Base-by-base conservation (phyloP, 306 rosid species). In the Cicer yamashitae region DNA sequence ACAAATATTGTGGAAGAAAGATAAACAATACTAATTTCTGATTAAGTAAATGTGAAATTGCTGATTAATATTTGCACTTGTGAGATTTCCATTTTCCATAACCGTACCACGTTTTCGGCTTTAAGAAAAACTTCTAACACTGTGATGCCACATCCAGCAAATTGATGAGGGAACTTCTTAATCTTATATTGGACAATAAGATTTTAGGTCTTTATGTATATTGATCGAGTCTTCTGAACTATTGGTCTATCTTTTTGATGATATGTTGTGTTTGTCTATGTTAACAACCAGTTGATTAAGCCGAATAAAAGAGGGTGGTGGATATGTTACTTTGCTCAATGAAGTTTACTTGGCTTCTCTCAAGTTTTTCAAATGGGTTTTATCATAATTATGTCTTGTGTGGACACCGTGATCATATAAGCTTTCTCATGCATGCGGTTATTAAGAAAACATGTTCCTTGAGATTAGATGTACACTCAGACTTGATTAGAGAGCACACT, bases 401-500 rank as follows among this genome's bases (percentile, higher is more conserved):
- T 15, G 47, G 18, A 57, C 18, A 48, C 60, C 45, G 48, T 72
- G 67, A 66, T 47, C 76, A 8, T 39, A 40, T 18, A 60, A 30
- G 46, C 56, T 50, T 48, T 66, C 71, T 75, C 52, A 10, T 51
- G 56, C 41, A 38, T 62, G 40, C 12, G 57, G 70, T 47, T 48
- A n/a, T 34, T 45, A 47, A n/a, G 37, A 18, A 34, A 10, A 1
- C 45, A 45, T 38, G 13, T 44, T 67, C 43, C 10, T 60, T 40
- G 6, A 58, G 53, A 8, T 47, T 70, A 67, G 61, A 64, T 65
- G 44, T 3, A 10, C 61, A 8, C 53, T 74, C 48, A 38, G 38
- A 14, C 30, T 69, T 74, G 69, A 74, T 46, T 50, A 34, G 37
- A 58, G 37, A 78, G 58, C 7, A 34, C 48, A 52, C 3, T 71